Percentiles rank a stretch among this genome's conserved stretches.
phyloP scores from a whole-genome alignment of 2,329 filamentous ascomycete genomes.

The Diplodia mutila region DNA sequence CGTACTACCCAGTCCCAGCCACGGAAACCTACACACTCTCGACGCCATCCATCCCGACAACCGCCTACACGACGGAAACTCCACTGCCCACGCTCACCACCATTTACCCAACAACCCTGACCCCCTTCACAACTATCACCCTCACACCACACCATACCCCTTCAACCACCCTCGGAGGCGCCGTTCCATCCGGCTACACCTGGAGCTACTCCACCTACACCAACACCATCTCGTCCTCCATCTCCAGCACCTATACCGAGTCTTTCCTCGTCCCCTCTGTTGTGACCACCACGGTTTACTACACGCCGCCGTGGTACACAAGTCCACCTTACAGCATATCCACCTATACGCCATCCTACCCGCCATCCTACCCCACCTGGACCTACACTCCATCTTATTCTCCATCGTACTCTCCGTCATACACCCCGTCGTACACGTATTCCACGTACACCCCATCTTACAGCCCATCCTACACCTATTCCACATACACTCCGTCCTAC shows the following conservation, averaged over 20 bases:
- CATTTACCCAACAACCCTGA: too few relatives aligned
- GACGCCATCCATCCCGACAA: neutral
- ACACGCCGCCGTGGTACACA: neutral
- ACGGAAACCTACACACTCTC: neutral
- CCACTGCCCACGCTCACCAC: neutral
- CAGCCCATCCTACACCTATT: neutral
- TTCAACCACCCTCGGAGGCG: neutral
- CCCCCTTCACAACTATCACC: too few relatives aligned
- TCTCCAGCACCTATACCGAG: neutral
- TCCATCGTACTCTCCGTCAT: neutral
- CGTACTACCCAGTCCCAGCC: neutral
- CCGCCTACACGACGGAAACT: neutral
- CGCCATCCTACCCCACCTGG: neutral
- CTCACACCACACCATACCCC: too few relatives aligned
- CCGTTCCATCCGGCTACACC: neutral
- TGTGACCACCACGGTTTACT: neutral
- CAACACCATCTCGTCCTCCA: neutral
- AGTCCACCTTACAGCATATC: neutral
- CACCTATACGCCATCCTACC: neutral
- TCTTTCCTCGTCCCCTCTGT: neutral
- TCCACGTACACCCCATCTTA: neutral
- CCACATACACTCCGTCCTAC: neutral
- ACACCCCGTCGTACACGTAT: neutral
- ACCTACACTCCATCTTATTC: neutral
- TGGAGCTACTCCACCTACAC: neutral